phyloP scores from a whole-genome alignment of 1,139 yeast species.

The Diutina catenulata region DNA sequence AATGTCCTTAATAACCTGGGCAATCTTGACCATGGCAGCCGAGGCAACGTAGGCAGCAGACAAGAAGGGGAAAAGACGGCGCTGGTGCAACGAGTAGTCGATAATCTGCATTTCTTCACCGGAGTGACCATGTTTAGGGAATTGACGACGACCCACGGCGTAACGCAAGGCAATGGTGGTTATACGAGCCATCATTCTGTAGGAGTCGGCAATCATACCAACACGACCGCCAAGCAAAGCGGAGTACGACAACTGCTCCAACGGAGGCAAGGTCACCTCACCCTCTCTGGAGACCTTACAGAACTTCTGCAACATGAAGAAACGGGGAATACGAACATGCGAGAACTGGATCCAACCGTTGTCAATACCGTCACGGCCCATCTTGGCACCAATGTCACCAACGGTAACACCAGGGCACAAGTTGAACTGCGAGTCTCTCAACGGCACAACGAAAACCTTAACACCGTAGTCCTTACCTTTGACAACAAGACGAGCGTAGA shows the following conservation, averaged over 20 bases:
- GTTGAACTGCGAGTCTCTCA: conserved; percentile 33
- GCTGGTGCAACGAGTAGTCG: conserved; percentile 6
- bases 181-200: conserved; percentile 30
- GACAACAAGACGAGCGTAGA: conserved; percentile 32
- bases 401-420: conserved; percentile 31
- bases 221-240: conserved; percentile 37
- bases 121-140: conserved; percentile 14
- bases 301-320: conserved; percentile 37
- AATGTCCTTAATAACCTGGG: not conserved
- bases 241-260: conserved; percentile 36
- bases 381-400: conserved; percentile 39
- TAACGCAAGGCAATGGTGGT: conserved; percentile 33
- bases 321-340: conserved; percentile 32
- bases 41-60: conserved; percentile 1
- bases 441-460: conserved; percentile 37
- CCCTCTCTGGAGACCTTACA: conserved; percentile 31
- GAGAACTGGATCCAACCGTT: conserved; percentile 14
- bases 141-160: conserved; percentile 36
- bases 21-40: not conserved
- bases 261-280: conserved; percentile 30
- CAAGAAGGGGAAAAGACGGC: conserved; percentile 1
- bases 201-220: conserved; percentile 32
- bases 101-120: conserved; percentile 4
- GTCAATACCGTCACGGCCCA: conserved; percentile 17
- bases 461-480: conserved; percentile 36